A percentile compares a stretch with the other conserved stretches of the same genome.
phyloP scores from a whole-genome alignment of 2,329 filamentous ascomycete genomes.

The Diaporthe sp. region DNA sequence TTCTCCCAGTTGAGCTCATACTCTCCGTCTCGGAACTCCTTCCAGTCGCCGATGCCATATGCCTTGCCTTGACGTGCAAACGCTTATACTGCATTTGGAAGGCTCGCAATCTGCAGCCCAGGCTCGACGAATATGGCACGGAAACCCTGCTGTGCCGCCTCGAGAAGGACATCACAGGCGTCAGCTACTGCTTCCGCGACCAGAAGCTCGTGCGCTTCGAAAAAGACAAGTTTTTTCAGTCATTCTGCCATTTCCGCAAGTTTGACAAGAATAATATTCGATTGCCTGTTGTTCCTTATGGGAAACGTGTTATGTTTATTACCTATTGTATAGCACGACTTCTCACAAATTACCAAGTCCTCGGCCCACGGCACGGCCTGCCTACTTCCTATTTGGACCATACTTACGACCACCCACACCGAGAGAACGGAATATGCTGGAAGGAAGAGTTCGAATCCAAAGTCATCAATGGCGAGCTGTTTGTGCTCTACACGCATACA shows the following conservation, averaged over 20 bases:
- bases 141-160: conserved; percentile 37
- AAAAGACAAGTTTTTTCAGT: too few species aligned
- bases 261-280: too few species aligned
- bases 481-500: conserved; percentile 26
- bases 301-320: too few species aligned
- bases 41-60: conserved; percentile 29
- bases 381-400: conserved; percentile 34
- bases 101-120: conserved; percentile 15
- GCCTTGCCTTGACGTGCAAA: conserved; percentile 37
- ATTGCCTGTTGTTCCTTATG: too few species aligned
- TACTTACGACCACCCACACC: conserved; percentile 1
- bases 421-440: conserved; percentile 29
- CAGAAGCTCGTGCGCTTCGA: conserved; percentile 7
- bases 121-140: conserved; percentile 34
- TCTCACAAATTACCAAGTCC: conserved; percentile 32
- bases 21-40: conserved; percentile 36
- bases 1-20: conserved; percentile 16
- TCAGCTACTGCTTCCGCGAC: conserved; percentile 32
- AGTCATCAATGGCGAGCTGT: conserved; percentile 33
- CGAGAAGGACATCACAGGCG: conserved; percentile 33
- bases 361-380: conserved; percentile 34
- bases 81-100: conserved; percentile 29
- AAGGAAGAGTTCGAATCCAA: conserved; percentile 32
- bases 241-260: too few species aligned
- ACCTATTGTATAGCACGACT: conserved; percentile 32